Conservation (phyloP, 1,284 basidiomycete species). For the Fomitopsis schrenkii region DNA sequence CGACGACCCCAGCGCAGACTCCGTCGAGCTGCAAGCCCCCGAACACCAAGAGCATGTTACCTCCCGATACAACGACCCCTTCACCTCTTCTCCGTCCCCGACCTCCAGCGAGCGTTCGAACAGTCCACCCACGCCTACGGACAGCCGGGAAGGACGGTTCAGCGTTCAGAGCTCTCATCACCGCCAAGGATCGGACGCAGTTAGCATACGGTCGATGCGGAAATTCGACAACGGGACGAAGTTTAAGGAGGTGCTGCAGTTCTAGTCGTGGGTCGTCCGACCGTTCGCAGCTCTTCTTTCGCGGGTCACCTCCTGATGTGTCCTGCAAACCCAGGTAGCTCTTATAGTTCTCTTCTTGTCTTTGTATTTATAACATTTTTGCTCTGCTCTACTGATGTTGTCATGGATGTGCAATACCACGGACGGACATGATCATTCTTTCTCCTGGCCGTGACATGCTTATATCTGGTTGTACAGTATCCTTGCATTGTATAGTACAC, state of each 20-base stretch:
- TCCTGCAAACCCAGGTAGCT: background rate
- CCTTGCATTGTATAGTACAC: background rate
- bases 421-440: background rate
- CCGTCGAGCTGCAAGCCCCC: conserved; percentile 18
- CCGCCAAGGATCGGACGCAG: conserved; percentile 1
- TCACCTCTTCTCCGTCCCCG: conserved; percentile 13
- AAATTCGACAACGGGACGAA: conserved; percentile 29
- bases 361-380: background rate
- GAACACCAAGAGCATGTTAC: background rate
- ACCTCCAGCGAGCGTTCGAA: conserved; percentile 9
- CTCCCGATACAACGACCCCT: conserved; percentile 12
- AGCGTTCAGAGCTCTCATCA: conserved; percentile 14
- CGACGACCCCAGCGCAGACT: conserved; percentile 13
- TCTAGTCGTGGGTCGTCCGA: background rate
- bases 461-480: background rate
- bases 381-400: background rate
- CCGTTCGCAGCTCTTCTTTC: background rate
- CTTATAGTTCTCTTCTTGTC: too few relatives aligned
- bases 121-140: background rate
- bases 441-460: background rate
- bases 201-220: conserved; percentile 20
- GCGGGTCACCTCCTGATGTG: background rate
- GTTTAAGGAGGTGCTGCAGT: conserved; percentile 23
- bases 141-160: conserved; percentile 13
- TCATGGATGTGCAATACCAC: background rate